Evolutionary conservation across 2,329 filamentous ascomycete genomes (phyloP).

Genomic region (Paraphaeosphaeria sporulosa): DNA sequence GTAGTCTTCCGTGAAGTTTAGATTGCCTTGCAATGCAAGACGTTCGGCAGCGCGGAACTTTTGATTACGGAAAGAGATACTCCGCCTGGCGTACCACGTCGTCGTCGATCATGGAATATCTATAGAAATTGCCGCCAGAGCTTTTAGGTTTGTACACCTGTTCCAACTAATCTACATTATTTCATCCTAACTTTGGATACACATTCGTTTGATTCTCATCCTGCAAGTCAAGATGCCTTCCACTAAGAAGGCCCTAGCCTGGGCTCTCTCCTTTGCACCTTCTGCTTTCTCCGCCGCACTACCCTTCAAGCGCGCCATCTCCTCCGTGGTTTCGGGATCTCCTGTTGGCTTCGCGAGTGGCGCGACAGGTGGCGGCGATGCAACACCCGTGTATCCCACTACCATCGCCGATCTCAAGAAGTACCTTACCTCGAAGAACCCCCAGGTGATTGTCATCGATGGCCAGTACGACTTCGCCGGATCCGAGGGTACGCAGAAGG

Average conservation of each 20-base stretch:
- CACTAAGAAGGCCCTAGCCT: not conserved
- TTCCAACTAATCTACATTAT: not conserved
- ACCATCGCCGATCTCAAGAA: constrained; percentile 22
- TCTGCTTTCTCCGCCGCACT: not conserved
- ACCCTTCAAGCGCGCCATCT: constrained; percentile 1
- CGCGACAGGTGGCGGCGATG: constrained; percentile 22
- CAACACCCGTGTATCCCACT: constrained; percentile 20
- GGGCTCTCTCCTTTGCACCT: not conserved
- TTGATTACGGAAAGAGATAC: not conserved
- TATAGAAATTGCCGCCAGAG: not conserved
- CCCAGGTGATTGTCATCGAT: constrained; percentile 48
- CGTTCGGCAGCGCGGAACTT: too few species aligned
- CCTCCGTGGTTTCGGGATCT: not conserved
- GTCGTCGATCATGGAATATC: not conserved
- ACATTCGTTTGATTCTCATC: not conserved
- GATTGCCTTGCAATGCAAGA: not conserved
- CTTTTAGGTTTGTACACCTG: not conserved
- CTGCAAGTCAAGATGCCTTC: not conserved
- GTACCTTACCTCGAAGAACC: constrained; percentile 36
- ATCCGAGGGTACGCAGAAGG: constrained; percentile 29
- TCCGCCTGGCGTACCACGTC: not conserved
- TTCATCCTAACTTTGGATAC: not conserved
- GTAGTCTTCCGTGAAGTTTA: not conserved
- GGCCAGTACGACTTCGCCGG: constrained; percentile 33
- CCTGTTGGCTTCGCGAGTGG: constrained; percentile 17